phyloP scores from a whole-genome alignment of 2,329 filamentous ascomycete genomes.

The Arthroderma sp. region DNA sequence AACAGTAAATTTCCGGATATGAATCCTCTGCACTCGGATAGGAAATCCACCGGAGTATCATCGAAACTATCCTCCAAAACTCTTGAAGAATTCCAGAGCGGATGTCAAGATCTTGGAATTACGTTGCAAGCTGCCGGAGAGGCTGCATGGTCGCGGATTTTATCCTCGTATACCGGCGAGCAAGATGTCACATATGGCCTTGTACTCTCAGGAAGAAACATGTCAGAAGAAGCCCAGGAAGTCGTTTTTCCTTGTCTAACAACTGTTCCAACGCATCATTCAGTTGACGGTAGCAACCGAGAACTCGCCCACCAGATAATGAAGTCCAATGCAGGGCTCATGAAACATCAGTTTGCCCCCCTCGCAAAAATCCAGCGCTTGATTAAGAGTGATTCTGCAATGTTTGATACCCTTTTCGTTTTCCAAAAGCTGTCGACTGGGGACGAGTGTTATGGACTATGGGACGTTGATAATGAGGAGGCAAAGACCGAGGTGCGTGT shows the following conservation, averaged over 20 bases:
- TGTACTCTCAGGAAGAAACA: slow-evolving; percentile 60
- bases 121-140: slow-evolving; percentile 65
- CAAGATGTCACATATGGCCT: slow-evolving; percentile 61
- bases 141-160: slow-evolving; percentile 61
- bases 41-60: slow-evolving; percentile 22
- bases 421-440: slow-evolving; percentile 51
- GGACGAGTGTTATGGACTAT: slow-evolving; percentile 28
- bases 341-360: slow-evolving; percentile 59
- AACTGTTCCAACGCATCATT: slow-evolving; percentile 60
- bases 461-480: slow-evolving; percentile 51
- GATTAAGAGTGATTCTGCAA: slow-evolving; percentile 48
- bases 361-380: slow-evolving; percentile 60
- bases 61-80: slow-evolving; percentile 28
- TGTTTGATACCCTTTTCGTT: slow-evolving; percentile 78
- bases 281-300: slow-evolving; percentile 40
- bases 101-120: slow-evolving; percentile 46
- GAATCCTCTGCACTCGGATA: slow-evolving; percentile 43
- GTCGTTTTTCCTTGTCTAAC: slow-evolving; percentile 67
- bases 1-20: slow-evolving; percentile 65
- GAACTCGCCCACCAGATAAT: slow-evolving; percentile 52
- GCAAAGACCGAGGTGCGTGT: slow-evolving; percentile 49
- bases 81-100: slow-evolving; percentile 38
- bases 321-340: slow-evolving; percentile 48
- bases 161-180: slow-evolving; percentile 68
- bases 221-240: slow-evolving; percentile 43